Base-by-base conservation (phyloP, 176 grass and related monocot genomes). In the Oryza glaberrima region DNA sequence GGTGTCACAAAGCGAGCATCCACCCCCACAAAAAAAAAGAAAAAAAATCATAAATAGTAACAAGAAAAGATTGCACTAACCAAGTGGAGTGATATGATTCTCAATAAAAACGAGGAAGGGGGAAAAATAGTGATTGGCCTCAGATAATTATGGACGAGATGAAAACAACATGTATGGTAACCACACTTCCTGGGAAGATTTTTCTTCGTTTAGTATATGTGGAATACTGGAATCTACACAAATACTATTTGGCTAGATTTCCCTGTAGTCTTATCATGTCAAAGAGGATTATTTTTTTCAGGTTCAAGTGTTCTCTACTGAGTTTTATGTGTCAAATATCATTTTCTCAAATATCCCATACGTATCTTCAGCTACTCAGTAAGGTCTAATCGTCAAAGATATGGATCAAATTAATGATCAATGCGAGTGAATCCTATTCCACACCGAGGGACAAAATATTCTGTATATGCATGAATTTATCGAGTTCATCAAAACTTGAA, bases 81-180 rank as follows among this genome's bases (percentile, higher is more conserved):
- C 84, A 82, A 79, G 79, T 73, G 83, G 78, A 78, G 7, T 26
- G 52, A 58, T 85, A 66, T 63, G 36, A 23, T 70, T 65, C 34
- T 77, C 12, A 56, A 43, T 70, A 81, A 11, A 82, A 81, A 77
- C 9, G 17, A 65, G 51, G 45, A 35, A 40, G 51, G 11, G 5
- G 30, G 35, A 22, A 63, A 32, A 38, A 35, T 3, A 13, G 4
- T 32, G 71, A 23, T 14, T 77, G 67, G 19, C 46, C 30, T 26
- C 23, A 60, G 44, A 51, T 51, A 70, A 65, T 28, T 32, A 25
- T 64, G 30, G 70, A 16, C 41, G 7, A 47, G 45, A 34, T 7
- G 66, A 78, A 83, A 89, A 70, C 38, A 81, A 81, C 63, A 81
- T 38, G 61, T 12, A 52, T 30, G 70, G 77, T 74, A 73, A 77